phyloP scores from a whole-genome alignment of 2,329 filamentous ascomycete species.

The Hypoxylon sp. region DNA sequence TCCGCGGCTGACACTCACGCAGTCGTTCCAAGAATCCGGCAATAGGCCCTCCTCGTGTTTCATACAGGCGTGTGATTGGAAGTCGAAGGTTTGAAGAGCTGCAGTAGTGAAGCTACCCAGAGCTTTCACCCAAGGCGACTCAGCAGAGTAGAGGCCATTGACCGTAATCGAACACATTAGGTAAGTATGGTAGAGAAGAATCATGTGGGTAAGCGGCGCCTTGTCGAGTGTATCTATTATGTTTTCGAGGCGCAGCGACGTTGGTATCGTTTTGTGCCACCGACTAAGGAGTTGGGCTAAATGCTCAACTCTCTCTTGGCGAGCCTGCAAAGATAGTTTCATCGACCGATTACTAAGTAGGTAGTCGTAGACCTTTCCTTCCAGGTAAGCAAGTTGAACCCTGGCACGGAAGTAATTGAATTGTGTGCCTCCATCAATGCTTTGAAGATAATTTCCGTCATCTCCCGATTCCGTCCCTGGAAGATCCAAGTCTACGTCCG shows the following conservation, averaged over 20 bases:
- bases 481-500: conserved; percentile 60
- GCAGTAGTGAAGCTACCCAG: conserved; percentile 52
- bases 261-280: conserved; percentile 57
- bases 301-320: conserved; percentile 50
- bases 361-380: conserved; percentile 60
- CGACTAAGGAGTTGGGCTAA: conserved; percentile 54
- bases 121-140: conserved; percentile 57
- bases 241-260: conserved; percentile 55
- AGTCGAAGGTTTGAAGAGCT: conserved; percentile 49
- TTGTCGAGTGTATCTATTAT: conserved; percentile 52
- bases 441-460: conserved; percentile 55
- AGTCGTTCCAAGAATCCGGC: conserved; percentile 45
- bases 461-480: conserved; percentile 53
- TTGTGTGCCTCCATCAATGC: conserved; percentile 53
- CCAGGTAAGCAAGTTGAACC: conserved; percentile 59
- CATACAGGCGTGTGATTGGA: conserved; percentile 37
- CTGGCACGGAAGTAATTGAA: conserved; percentile 60
- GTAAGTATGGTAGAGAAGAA: conserved; percentile 58
- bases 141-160: conserved; percentile 59
- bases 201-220: conserved; percentile 55
- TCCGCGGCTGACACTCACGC: conserved; percentile 44
- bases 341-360: conserved; percentile 55
- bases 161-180: conserved; percentile 56
- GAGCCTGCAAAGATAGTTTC: conserved; percentile 49
- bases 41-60: conserved; percentile 32